Evolutionary conservation across 805 yeast genomes (phyloP).

Genomic region (Debaryomyces castellii): DNA sequence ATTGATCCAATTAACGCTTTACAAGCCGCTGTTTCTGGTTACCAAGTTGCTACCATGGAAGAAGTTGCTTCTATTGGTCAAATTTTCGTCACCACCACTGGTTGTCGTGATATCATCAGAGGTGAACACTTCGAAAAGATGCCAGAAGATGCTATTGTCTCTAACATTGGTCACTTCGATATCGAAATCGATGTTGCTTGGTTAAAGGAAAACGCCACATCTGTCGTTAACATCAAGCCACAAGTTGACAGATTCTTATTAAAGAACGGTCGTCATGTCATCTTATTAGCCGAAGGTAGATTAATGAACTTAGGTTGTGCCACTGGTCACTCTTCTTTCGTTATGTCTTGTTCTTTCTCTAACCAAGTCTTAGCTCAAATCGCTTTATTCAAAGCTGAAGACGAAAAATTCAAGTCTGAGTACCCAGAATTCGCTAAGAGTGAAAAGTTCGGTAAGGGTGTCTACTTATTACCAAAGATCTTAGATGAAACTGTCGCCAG

Average conservation of each 20-base stretch:
- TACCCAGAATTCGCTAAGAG: constrained; percentile 90
- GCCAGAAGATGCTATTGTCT: constrained; percentile 99
- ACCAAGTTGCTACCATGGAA: constrained; percentile 93
- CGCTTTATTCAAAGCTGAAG: constrained; percentile 89
- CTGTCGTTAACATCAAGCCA: constrained; percentile 96
- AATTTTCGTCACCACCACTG: constrained; percentile 98
- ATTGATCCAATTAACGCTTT: constrained; percentile 98
- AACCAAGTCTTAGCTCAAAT: constrained; percentile 99
- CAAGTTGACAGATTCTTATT: constrained; percentile 97
- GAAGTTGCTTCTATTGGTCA: constrained; percentile 93
- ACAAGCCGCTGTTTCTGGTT: constrained; percentile 99
- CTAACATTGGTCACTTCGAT: constrained; percentile 99
- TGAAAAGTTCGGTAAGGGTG: constrained; percentile 89
- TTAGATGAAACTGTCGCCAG: constrained; percentile 98
- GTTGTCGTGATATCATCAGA: constrained; percentile 97
- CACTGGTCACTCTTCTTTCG: constrained; percentile 98
- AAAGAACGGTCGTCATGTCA: constrained; percentile 86
- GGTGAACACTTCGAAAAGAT: constrained; percentile 81
- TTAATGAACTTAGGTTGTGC: constrained; percentile 99
- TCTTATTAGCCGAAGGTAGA: constrained; percentile 98
- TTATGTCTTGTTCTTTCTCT: constrained; percentile 99
- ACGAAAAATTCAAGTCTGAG: constrained; percentile 73
- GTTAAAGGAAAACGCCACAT: constrained; percentile 91
- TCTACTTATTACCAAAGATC: constrained; percentile 95
- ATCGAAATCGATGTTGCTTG: constrained; percentile 99